Evolutionary conservation across 768 basidiomycete species (phyloP).

Genomic region (Sporobolomyces roseus): DNA sequence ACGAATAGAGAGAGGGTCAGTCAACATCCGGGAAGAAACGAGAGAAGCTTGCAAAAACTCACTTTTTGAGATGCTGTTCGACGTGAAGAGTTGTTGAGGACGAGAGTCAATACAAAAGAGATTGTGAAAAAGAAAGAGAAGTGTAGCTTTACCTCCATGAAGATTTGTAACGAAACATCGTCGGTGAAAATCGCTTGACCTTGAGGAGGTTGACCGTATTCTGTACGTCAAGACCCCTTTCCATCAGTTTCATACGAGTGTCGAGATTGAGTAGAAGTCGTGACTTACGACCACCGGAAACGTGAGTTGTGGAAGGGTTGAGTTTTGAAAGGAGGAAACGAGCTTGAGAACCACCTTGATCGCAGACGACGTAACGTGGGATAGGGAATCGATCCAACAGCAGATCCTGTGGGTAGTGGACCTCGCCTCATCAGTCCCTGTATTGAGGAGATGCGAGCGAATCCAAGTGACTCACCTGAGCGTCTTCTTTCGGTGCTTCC

Average conservation of each 20-base stretch:
- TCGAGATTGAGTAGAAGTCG: not conserved
- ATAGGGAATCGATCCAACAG: slow-evolving; percentile 94
- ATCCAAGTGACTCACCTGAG: slow-evolving; percentile 49
- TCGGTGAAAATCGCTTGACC: slow-evolving; percentile 98
- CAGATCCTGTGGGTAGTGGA: slow-evolving; percentile 80
- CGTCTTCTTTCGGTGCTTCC: slow-evolving; percentile 78
- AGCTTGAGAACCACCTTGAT: slow-evolving; percentile 95
- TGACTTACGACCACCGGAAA: slow-evolving; percentile 56
- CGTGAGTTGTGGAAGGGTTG: slow-evolving; percentile 96
- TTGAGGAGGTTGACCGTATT: slow-evolving; percentile 69
- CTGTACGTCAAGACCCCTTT: not conserved
- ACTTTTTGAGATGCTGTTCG: slow-evolving; percentile 27
- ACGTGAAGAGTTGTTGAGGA: too few relatives aligned
- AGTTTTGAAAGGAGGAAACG: slow-evolving; percentile 95
- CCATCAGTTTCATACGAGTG: not conserved
- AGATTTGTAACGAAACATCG: slow-evolving; percentile 94
- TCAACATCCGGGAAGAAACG: not conserved
- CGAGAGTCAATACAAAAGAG: not conserved
- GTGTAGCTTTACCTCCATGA: slow-evolving; percentile 58
- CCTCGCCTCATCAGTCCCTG: too few relatives aligned
- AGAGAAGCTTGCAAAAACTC: not conserved
- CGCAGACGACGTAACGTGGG: slow-evolving; percentile 94
- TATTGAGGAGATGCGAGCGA: too few relatives aligned
- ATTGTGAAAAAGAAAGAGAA: not conserved
- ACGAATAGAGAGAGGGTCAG: not conserved